phyloP scores from a whole-genome alignment of 768 basidiomycete species.

The Lactarius vividus region DNA sequence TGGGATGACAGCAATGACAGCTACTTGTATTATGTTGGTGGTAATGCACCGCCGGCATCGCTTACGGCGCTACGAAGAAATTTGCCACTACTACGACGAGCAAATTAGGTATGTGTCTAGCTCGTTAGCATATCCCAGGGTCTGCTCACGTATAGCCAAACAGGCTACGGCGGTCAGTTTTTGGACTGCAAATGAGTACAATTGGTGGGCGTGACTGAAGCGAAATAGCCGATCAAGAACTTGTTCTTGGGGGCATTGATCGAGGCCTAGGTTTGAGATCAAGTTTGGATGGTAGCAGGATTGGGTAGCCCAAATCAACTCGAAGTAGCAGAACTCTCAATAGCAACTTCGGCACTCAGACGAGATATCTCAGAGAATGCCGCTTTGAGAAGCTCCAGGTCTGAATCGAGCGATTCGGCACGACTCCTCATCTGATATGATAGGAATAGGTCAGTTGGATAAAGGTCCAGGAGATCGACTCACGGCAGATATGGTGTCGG shows the following conservation, averaged over 20 bases:
- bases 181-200: background rate
- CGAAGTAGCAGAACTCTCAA: constrained; percentile 36
- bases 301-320: background rate
- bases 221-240: background rate
- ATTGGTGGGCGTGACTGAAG: background rate
- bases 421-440: constrained; percentile 76
- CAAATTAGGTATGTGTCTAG: constrained; percentile 22
- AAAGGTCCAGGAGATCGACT: constrained; percentile 29
- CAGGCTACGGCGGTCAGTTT: constrained; percentile 22
- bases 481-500: constrained; percentile 86
- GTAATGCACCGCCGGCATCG: constrained; percentile 27
- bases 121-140: background rate
- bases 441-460: background rate
- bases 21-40: constrained; percentile 27
- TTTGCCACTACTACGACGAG: constrained; percentile 27
- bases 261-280: background rate
- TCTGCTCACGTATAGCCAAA: constrained; percentile 1
- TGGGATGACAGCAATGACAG: constrained; percentile 22
- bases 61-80: constrained; percentile 25
- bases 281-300: background rate
- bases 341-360: constrained; percentile 62
- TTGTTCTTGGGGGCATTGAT: background rate
- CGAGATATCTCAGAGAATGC: constrained; percentile 88
- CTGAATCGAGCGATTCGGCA: constrained; percentile 80
- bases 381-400: constrained; percentile 74